These are phyloP conservation scores for Pelagophyceae sp. DNA, from an alignment of 352 stramenopile species.

Conservation along the genomic window DNA sequence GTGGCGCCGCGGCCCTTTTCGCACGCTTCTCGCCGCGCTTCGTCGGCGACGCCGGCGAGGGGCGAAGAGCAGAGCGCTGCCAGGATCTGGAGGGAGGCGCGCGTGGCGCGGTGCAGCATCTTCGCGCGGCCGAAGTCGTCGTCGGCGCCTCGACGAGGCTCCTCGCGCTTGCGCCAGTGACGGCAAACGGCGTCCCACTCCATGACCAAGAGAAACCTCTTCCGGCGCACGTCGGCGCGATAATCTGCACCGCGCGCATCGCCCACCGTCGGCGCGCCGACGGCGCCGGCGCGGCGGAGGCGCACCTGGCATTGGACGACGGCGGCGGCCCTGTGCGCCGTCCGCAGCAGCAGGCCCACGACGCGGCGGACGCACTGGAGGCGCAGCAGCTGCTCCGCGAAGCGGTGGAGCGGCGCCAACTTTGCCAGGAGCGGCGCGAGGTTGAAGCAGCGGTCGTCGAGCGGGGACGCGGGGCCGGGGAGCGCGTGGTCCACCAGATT, in stretches of 20 bases:
- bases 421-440: slow-evolving; percentile 17
- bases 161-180: not conserved
- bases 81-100: not conserved
- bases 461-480: not conserved
- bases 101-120: not conserved
- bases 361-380: not conserved
- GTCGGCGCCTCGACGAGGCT: too few relatives aligned
- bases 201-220: not conserved
- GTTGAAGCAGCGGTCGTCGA: slow-evolving; percentile 14
- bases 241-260: not conserved
- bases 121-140: not conserved
- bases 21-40: not conserved
- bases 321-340: not conserved
- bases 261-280: not conserved
- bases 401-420: slow-evolving; percentile 9
- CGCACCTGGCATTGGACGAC: slow-evolving; percentile 9
- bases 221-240: not conserved
- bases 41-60: not conserved
- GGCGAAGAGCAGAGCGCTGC: slow-evolving; percentile 1
- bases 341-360: not conserved
- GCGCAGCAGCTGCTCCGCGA: not conserved
- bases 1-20: not conserved
- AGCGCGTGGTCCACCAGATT: slow-evolving; percentile 15
- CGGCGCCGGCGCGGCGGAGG: not conserved
- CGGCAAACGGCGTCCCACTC: not conserved